Evolutionary conservation across 169 alveolate genomes (phyloP).

Genomic region (Eimeria brunetti): DNA sequence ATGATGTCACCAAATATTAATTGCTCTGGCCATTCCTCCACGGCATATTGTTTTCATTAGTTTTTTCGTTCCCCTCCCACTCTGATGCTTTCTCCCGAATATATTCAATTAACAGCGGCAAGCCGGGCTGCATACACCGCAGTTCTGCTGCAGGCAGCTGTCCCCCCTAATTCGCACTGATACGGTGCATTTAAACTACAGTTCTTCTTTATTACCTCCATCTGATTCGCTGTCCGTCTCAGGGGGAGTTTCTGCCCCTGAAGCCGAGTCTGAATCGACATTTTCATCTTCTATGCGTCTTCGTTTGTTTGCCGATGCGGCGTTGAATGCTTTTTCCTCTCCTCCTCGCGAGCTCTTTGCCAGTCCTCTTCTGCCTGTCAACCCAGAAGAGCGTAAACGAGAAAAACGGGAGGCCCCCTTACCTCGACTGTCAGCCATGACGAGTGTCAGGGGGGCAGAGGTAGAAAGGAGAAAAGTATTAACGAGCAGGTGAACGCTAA

Average conservation of each 20-base stretch:
- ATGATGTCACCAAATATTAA: no score
- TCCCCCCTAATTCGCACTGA: not conserved
- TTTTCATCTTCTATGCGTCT: conserved; percentile 30
- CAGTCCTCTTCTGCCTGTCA: not conserved
- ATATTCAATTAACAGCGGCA: no score
- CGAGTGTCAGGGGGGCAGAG: not conserved
- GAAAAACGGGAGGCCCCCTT: conserved; percentile 21
- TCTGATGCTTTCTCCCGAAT: no score
- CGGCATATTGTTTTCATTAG: no score
- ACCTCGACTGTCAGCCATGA: not conserved
- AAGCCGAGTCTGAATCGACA: conserved; percentile 44
- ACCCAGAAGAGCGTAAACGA: not conserved
- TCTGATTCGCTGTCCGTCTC: conserved; percentile 19
- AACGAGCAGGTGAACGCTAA: not conserved
- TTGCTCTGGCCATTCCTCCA: no score
- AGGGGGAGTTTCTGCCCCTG: conserved; percentile 17
- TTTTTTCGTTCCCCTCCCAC: no score
- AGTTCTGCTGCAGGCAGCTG: not conserved
- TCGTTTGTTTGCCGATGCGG: not conserved
- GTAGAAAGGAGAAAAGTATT: not conserved
- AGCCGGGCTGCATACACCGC: no score
- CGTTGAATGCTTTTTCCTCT: no score
- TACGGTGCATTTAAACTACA: no score
- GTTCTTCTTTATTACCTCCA: not conserved
- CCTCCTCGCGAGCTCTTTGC: not conserved